Conservation (phyloP, 208 protist species). For the Leishmania braziliensis region DNA sequence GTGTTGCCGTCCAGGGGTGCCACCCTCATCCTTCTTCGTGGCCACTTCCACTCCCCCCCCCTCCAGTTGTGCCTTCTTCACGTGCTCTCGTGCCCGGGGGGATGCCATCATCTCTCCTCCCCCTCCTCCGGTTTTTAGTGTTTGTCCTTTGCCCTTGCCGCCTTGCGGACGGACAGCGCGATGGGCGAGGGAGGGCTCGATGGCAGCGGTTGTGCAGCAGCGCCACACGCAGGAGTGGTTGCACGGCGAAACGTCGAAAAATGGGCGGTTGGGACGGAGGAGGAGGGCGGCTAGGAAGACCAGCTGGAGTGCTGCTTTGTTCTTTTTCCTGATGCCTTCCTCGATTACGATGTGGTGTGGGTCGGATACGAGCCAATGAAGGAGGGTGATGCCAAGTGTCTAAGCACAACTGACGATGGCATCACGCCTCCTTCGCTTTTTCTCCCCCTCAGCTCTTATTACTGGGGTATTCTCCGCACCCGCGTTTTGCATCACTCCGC, state of each 20-base stretch:
- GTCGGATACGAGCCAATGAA: not conserved
- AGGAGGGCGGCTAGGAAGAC: not conserved
- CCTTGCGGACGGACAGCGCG: not conserved
- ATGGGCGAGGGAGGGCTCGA: not conserved
- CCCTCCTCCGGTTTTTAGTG: not conserved
- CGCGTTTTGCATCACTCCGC: not conserved
- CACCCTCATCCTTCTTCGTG: too few species aligned
- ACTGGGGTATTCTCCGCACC: not conserved
- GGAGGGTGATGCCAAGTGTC: not conserved
- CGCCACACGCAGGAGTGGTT: not conserved
- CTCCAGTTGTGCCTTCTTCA: not conserved
- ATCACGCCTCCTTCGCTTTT: not conserved
- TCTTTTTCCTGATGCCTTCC: not conserved
- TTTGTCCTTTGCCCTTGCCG: not conserved
- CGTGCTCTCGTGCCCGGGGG: too few species aligned
- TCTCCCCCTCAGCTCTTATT: not conserved
- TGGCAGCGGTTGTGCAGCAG: not conserved
- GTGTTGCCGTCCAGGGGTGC: too few species aligned
- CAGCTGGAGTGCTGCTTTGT: not conserved
- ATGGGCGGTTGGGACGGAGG: not conserved
- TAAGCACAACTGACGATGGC: not conserved
- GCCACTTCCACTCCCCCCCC: too few species aligned
- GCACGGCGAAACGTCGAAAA: not conserved
- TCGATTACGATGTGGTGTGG: not conserved
- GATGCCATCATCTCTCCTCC: too few species aligned